Evolutionary conservation across 495 filamentous ascomycete genomes (phyloP), one percentile per base, ranked within the genome.

Genomic region (Penicillium maclennaniae): DNA sequence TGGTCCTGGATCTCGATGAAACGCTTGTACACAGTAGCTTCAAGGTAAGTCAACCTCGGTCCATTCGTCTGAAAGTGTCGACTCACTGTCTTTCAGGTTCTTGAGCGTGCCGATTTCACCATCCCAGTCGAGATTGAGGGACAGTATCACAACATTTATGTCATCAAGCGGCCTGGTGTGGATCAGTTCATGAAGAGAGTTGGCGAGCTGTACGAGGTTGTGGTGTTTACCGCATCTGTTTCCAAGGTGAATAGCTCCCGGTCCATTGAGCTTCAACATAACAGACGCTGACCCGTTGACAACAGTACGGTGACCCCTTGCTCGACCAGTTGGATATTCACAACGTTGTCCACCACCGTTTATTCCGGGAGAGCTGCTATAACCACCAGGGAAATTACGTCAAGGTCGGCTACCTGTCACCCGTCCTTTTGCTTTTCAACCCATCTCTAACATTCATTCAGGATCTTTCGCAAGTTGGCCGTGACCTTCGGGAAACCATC

Each of bases 381-480:
- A 97, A 99, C 67, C 95, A 99, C 67, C 95, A 97, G 73, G 93
- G 93, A 51, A 98, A 98, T 68, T 98, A 98, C 63, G 93, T 98
- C 58, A 98, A 98, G 81, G 84, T 86, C 42, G 43, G 71, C 23
- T 23, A 23, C 5, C 23, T 52, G 0, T 21, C 23, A 19, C 17
- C 25, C 8, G 17, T 16, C 20, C 40, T 16, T 16, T 23, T 40
- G 25, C 20, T 9, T 25, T 19, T 7, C 8, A 39, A 53, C 37
- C 12, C 4, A 26, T n/a, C 43, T 31, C 49, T 67, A 51, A 72
- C 55, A 8, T 48, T 50, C 20, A 47, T 53, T 21, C 46, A 85
- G 84, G 93, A 99, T 66, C 83, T 99, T 26, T 97, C 93, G 15
- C 93, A 97, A 78, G 83, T 99, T 47, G 93, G 93, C 44, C 88